Conservation (phyloP, 2,329 filamentous ascomycete genomes). For the Aspergillus jensenii region DNA sequence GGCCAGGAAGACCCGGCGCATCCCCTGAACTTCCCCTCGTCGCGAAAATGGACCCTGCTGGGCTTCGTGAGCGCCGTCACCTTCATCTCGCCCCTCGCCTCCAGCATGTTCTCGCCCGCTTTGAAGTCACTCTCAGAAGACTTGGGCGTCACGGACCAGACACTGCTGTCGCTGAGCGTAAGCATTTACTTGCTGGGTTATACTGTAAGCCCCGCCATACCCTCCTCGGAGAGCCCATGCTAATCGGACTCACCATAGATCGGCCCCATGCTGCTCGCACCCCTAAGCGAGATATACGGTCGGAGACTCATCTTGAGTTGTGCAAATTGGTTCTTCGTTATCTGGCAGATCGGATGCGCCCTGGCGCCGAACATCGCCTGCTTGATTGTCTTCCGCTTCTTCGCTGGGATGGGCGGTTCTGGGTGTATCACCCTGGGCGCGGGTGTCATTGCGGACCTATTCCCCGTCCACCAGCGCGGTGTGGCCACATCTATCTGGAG, state of each 20-base stretch:
- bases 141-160: constrained; percentile 22
- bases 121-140: constrained; percentile 24
- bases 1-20: constrained; percentile 57
- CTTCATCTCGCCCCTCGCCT: constrained; percentile 33
- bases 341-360: constrained; percentile 62
- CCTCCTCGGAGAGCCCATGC: neutral
- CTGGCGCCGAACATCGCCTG: constrained; percentile 57
- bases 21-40: constrained; percentile 53
- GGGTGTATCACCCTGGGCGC: constrained; percentile 44
- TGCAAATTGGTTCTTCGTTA: constrained; percentile 58
- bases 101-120: constrained; percentile 34
- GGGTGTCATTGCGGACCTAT: constrained; percentile 48
- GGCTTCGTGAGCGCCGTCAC: constrained; percentile 30
- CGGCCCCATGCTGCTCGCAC: constrained; percentile 64
- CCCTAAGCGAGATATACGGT: constrained; percentile 65
- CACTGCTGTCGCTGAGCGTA: constrained; percentile 29
- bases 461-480: constrained; percentile 43
- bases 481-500: constrained; percentile 45
- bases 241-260: constrained; percentile 25
- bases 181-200: constrained; percentile 34
- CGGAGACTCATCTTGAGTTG: constrained; percentile 59
- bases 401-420: constrained; percentile 50
- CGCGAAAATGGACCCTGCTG: constrained; percentile 28
- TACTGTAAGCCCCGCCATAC: constrained; percentile 17
- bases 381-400: constrained; percentile 64